phyloP scores from a whole-genome alignment of 1,284 basidiomycete species.

The Farysia itapuensis region DNA sequence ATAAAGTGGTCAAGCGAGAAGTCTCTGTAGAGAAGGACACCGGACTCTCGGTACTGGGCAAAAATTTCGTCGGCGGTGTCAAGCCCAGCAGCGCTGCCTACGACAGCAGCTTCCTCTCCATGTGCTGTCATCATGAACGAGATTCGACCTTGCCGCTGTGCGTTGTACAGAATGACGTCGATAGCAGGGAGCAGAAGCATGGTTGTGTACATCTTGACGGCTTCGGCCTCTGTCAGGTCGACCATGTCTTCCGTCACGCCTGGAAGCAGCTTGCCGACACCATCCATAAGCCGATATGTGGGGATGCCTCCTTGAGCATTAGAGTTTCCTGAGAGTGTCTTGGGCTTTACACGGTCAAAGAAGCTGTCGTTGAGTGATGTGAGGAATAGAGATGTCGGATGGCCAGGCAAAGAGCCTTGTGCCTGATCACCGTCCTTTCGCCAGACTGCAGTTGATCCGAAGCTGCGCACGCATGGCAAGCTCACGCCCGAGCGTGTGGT shows the following conservation, averaged over 20 bases:
- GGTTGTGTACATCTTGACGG: conserved; percentile 44
- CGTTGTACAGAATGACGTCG: conserved; percentile 85
- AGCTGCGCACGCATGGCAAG: too few relatives aligned
- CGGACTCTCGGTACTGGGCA: conserved; percentile 69
- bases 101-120: conserved; percentile 88
- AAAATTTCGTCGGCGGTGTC: conserved; percentile 74
- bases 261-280: conserved; percentile 35
- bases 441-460: conserved; percentile 1
- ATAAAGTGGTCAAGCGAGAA: conserved; percentile 63
- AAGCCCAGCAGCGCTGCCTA: conserved; percentile 84
- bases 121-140: conserved; percentile 79
- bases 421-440: conserved; percentile 29
- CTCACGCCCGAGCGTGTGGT: too few relatives aligned
- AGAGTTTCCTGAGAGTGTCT: conserved; percentile 24
- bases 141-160: conserved; percentile 89
- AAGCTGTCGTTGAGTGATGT: conserved; percentile 46
- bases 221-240: conserved; percentile 37
- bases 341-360: conserved; percentile 41
- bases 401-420: conserved; percentile 44
- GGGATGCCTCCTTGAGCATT: conserved; percentile 47
- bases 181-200: conserved; percentile 71
- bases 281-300: conserved; percentile 48
- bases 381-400: conserved; percentile 45
- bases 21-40: conserved; percentile 83
- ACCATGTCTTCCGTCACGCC: conserved; percentile 44